Evolutionary conservation across 2,329 filamentous ascomycete genomes (phyloP), one percentile per base, ranked within the genome.

Genomic region (Dryadomyces sulphureus): DNA sequence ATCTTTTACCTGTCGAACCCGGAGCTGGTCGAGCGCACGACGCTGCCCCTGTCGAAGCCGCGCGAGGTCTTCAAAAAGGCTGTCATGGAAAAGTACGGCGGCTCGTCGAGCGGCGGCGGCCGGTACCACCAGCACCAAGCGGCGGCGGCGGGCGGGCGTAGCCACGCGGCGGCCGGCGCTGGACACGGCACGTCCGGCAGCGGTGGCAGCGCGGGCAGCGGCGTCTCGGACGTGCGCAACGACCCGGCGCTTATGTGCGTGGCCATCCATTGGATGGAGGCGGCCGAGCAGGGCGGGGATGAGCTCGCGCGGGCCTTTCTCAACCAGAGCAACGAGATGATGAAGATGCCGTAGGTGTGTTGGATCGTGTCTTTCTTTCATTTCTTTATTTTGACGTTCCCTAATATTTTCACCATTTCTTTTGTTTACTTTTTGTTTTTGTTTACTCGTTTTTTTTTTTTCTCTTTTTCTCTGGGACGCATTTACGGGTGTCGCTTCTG

Each of bases 221-320:
- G 60, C 45, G 65, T 68, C 41, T 66, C 65, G 17, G 65, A 75
- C 49, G 70, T 75, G 32, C 62, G 86, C 53, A 88, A 81, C 49
- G 87, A 95, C 60, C 85, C 86, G 2, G 82, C 82, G 45, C 79
- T 88, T 38, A 92, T 96, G 84, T 95, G 89, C 56, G 77, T 94
- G 48, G 90, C 90, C 9, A 80, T 93, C 63, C 90, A 96, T 67
- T 96, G 90, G 89, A 95, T 96, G 88, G 86, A 90, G 65, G 71
- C 85, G 53, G 88, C 85, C 34, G 84, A 86, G 55, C 74, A 75
- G 46, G 88, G 88, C n/a, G 88, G 88, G 1, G 90, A 96, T 60
- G 76, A 83, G 57, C 68, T 94, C 54, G 90, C 90, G 19, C 81
- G 78, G 59, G 83, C 81, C 60, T 89, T 90, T 63, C 66, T 95